phyloP scores from a whole-genome alignment of 148 eudicot genomes.

The Arctostaphylos glauca region DNA sequence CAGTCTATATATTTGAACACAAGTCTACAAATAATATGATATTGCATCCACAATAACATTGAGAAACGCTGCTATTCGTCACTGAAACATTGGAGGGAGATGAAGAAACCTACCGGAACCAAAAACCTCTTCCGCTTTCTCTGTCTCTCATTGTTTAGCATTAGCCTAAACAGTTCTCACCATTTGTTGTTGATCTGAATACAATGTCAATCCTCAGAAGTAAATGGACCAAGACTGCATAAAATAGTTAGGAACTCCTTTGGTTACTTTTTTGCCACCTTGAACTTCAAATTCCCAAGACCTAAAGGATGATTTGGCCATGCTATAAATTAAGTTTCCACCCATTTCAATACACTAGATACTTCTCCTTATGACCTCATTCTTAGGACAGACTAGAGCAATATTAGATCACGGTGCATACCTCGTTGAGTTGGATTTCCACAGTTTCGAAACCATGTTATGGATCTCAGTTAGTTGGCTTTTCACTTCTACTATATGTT shows the following conservation, averaged over 20 bases:
- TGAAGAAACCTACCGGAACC: neutral
- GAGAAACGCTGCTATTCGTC: neutral
- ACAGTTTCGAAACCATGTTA: neutral
- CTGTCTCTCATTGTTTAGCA: neutral
- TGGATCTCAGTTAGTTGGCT: neutral
- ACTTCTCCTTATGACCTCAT: neutral
- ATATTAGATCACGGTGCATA: neutral
- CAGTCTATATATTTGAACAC: neutral
- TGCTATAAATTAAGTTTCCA: too few species aligned
- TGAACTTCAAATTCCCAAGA: neutral
- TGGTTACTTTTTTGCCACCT: neutral
- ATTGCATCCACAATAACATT: neutral
- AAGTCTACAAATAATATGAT: neutral
- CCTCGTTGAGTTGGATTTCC: neutral
- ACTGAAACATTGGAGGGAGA: neutral
- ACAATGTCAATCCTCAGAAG: neutral
- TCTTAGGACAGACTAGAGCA: neutral
- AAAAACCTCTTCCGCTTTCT: neutral
- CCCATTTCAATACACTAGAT: neutral
- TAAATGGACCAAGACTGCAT: neutral
- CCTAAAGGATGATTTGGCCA: neutral
- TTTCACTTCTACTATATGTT: neutral
- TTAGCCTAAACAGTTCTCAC: neutral
- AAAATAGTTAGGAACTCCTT: neutral
- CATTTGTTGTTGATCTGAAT: neutral